Conservation (phyloP, 768 basidiomycete genomes). For the Phylloporus sp. region DNA sequence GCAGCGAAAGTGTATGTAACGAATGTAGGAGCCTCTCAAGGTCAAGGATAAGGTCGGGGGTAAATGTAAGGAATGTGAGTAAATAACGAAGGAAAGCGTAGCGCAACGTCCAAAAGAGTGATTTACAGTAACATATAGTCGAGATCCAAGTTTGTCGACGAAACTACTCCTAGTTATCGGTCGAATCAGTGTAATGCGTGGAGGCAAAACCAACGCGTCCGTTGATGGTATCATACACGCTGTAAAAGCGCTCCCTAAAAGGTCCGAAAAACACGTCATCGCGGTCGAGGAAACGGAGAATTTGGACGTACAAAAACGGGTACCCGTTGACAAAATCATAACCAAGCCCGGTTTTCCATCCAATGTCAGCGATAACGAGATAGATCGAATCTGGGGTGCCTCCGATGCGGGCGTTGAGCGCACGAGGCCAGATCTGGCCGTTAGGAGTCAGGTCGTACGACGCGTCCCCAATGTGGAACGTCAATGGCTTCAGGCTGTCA, state of each 20-base stretch:
- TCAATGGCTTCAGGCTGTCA: conserved; percentile 20
- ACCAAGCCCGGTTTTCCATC: conserved; percentile 7
- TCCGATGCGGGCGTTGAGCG: conserved; percentile 28
- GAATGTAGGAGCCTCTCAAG: no score
- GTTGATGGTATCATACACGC: conserved; percentile 27
- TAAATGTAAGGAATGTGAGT: no score
- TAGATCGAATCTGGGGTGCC: conserved; percentile 24
- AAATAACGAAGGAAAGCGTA: no score
- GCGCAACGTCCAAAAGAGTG: no score
- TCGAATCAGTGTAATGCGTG: neutral
- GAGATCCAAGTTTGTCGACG: no score
- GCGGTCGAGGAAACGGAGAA: neutral
- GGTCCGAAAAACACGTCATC: neutral
- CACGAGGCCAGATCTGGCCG: conserved; percentile 34
- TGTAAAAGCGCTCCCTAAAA: conserved; percentile 32
- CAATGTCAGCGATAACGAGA: conserved; percentile 27
- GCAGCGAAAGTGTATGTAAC: no score
- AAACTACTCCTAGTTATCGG: neutral
- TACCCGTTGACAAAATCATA: conserved; percentile 25
- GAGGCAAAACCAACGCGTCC: conserved; percentile 6
- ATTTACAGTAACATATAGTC: no score
- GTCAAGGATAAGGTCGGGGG: no score
- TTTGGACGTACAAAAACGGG: conserved; percentile 7
- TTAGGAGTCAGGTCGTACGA: conserved; percentile 22
- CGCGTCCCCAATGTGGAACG: conserved; percentile 23